Percentiles rank a stretch among this genome's conserved stretches.
These are phyloP conservation scores for Zygosaccharomyces pseudobailii DNA, from an alignment of 1,139 yeast species.

Conservation along the genomic window DNA sequence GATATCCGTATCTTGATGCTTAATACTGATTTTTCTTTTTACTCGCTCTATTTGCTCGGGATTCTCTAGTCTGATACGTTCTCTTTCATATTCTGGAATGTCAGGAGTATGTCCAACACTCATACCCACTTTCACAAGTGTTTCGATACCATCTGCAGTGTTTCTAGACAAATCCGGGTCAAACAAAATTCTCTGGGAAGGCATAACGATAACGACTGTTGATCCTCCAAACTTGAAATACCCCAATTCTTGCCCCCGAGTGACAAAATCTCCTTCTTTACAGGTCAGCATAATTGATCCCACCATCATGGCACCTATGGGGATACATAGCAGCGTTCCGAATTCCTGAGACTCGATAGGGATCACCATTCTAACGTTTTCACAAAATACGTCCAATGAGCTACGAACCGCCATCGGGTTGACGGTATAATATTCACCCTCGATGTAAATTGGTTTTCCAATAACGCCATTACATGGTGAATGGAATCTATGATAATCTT, in stretches of 20 bases:
- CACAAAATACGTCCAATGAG: constrained; percentile 86
- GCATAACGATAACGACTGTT: constrained; percentile 63
- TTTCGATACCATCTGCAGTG: constrained; percentile 68
- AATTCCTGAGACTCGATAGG: constrained; percentile 70
- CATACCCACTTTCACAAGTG: constrained; percentile 85
- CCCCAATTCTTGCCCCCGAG: constrained; percentile 81
- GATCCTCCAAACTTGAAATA: constrained; percentile 96
- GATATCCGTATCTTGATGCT: constrained; percentile 19
- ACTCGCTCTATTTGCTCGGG: constrained; percentile 50
- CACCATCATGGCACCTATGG: constrained; percentile 99
- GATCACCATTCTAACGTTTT: constrained; percentile 72
- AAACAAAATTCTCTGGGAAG: constrained; percentile 42
- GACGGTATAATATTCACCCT: constrained; percentile 92
- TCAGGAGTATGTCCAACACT: constrained; percentile 74
- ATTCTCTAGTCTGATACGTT: constrained; percentile 45
- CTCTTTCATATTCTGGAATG: constrained; percentile 47
- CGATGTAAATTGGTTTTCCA: constrained; percentile 61
- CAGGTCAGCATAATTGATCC: constrained; percentile 79
- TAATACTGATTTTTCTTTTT: constrained; percentile 55
- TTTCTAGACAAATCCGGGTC: constrained; percentile 72
- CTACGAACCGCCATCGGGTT: constrained; percentile 96
- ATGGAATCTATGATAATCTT: constrained; percentile 93
- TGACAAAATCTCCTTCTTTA: constrained; percentile 52
- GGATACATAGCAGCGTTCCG: constrained; percentile 72
- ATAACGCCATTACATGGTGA: constrained; percentile 74